Percentiles rank a stretch among this genome's conserved stretches.
These are phyloP conservation scores for Jimgerdemannia lactiflua DNA, from an alignment of 192 early-diverging fungal genomes.

Conservation along the genomic window DNA sequence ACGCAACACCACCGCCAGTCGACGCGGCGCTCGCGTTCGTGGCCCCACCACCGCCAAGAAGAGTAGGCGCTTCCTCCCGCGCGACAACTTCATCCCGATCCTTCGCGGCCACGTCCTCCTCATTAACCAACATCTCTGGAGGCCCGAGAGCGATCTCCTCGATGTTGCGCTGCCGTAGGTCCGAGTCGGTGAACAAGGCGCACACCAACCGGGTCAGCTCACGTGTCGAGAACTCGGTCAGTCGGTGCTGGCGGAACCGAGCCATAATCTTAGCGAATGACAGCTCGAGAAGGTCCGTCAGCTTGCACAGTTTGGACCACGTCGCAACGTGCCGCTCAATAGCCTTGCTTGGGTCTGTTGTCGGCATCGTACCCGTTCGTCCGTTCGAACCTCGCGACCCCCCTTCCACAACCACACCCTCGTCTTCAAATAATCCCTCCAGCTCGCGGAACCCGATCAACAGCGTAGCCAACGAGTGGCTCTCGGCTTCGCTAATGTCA, in stretches of 20 bases:
- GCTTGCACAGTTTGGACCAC: slow-evolving; percentile 51
- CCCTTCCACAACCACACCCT: slow-evolving; percentile 12
- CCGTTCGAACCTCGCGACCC: slow-evolving; percentile 3
- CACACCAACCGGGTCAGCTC: slow-evolving; percentile 49
- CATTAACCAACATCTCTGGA: not conserved
- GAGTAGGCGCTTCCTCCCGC: not conserved
- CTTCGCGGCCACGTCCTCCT: not conserved
- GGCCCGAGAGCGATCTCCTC: slow-evolving; percentile 37
- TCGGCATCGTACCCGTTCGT: too few relatives aligned
- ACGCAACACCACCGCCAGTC: too few relatives aligned
- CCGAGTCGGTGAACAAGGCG: slow-evolving; percentile 57
- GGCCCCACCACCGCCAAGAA: not conserved
- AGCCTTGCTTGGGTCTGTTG: not conserved
- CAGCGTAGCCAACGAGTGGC: slow-evolving; percentile 17
- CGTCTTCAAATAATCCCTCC: slow-evolving; percentile 19
- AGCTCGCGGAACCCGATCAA: slow-evolving; percentile 25
- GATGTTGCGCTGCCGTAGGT: slow-evolving; percentile 40
- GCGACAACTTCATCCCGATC: not conserved
- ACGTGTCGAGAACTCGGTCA: slow-evolving; percentile 39
- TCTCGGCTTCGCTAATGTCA: slow-evolving; percentile 31
- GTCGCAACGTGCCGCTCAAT: not conserved
- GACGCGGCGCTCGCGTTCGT: not conserved
- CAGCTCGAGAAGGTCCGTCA: slow-evolving; percentile 52
- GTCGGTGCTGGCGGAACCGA: slow-evolving; percentile 36
- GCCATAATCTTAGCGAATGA: slow-evolving; percentile 55